These are phyloP conservation scores for Chlorella ohadii DNA, from an alignment of 139 green algal species.

Conservation along the genomic window DNA sequence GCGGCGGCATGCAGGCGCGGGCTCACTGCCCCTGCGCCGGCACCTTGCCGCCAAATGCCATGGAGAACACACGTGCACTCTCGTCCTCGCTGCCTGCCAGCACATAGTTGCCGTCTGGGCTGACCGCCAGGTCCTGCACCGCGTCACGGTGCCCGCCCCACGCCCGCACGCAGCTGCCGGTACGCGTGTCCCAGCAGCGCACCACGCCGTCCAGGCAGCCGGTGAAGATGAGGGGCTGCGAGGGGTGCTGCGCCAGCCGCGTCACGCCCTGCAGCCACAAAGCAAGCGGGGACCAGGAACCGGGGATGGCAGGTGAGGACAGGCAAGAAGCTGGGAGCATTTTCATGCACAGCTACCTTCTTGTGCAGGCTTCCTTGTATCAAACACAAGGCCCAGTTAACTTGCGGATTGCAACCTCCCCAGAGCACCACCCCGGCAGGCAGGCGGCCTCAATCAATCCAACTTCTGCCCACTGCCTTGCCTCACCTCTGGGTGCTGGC, in stretches of 20 bases:
- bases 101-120: constrained; percentile 69
- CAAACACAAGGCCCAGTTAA: no score
- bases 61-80: constrained; percentile 73
- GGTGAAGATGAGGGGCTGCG: constrained; percentile 75
- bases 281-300: no score
- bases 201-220: constrained; percentile 82
- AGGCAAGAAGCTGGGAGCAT: no score
- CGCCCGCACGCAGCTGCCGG: constrained; percentile 52
- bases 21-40: no score
- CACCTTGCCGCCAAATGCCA: not conserved
- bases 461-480: no score
- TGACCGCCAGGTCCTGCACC: constrained; percentile 77
- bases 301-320: no score
- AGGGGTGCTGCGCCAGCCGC: constrained; percentile 68
- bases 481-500: constrained; percentile 71
- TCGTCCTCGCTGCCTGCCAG: constrained; percentile 79
- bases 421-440: no score
- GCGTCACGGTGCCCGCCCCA: constrained; percentile 67
- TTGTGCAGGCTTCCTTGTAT: no score
- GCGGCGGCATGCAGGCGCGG: no score
- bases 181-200: constrained; percentile 84
- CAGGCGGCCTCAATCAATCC: no score
- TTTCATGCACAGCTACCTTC: no score
- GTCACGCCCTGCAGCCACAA: constrained; percentile 57
- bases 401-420: no score